These are phyloP conservation scores for Yarrowia porcina DNA, from an alignment of 805 yeast genomes.

Conservation along the genomic window DNA sequence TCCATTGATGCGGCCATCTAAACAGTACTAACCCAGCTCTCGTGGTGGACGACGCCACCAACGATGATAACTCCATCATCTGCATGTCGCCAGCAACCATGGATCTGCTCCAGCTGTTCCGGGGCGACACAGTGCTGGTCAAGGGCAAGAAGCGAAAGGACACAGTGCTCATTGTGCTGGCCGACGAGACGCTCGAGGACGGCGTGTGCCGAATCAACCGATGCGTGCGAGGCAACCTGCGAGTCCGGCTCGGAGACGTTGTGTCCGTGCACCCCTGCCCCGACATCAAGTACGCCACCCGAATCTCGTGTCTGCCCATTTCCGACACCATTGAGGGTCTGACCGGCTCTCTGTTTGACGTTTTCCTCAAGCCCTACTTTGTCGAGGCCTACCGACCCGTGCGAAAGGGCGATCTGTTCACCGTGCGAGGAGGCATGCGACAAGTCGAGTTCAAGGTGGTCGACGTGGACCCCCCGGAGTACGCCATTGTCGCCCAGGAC, in stretches of 20 bases:
- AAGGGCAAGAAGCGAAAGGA: conserved; percentile 98
- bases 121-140: conserved; percentile 96
- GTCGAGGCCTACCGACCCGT: conserved; percentile 99
- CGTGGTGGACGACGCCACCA: conserved; percentile 93
- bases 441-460: conserved; percentile 98
- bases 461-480: conserved; percentile 96
- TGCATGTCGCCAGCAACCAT: conserved; percentile 92
- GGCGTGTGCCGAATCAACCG: conserved; percentile 93
- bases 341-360: conserved; percentile 94
- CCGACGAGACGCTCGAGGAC: conserved; percentile 95
- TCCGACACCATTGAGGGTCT: conserved; percentile 98
- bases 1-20: no score
- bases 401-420: conserved; percentile 93
- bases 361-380: conserved; percentile 93
- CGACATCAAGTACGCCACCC: conserved; percentile 92
- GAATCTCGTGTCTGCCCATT: conserved; percentile 93
- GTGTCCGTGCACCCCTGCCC: conserved; percentile 93
- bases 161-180: conserved; percentile 90
- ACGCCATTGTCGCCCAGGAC: conserved; percentile 97
- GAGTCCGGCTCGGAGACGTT: conserved; percentile 91
- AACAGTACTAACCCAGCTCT: conserved; percentile 43
- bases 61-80: conserved; percentile 95
- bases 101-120: conserved; percentile 90
- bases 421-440: conserved; percentile 98
- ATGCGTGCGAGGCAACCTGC: conserved; percentile 90